These are phyloP conservation scores for Cutaneotrichosporon dermatis DNA, from an alignment of 1,284 basidiomycete genomes.

Conservation along the genomic window DNA sequence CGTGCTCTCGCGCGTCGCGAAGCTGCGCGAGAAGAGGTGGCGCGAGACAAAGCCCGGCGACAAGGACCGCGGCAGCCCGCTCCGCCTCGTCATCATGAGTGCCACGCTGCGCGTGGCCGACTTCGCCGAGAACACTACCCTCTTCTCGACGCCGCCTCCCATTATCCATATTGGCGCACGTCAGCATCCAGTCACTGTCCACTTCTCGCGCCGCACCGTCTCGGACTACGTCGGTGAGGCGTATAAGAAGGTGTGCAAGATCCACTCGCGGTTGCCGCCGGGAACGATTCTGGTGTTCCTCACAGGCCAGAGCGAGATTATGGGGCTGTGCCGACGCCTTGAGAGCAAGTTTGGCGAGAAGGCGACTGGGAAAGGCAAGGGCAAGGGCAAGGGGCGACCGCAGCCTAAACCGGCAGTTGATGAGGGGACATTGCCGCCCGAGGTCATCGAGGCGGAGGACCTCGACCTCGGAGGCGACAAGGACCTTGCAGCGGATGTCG, in stretches of 20 bases:
- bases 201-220: slow-evolving; percentile 82
- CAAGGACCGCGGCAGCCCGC: slow-evolving; percentile 72
- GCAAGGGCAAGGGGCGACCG: slow-evolving; percentile 4
- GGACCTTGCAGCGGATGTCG: slow-evolving; percentile 52
- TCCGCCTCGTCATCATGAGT: slow-evolving; percentile 97
- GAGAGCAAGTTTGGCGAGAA: slow-evolving; percentile 67
- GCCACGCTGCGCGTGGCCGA: slow-evolving; percentile 92
- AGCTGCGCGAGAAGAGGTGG: slow-evolving; percentile 84
- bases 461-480: slow-evolving; percentile 47
- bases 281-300: slow-evolving; percentile 71
- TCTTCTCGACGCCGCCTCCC: slow-evolving; percentile 81
- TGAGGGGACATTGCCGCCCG: slow-evolving; percentile 21
- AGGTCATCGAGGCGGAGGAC: slow-evolving; percentile 49
- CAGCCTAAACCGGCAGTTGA: not conserved
- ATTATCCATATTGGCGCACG: slow-evolving; percentile 84
- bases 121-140: slow-evolving; percentile 77
- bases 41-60: slow-evolving; percentile 57
- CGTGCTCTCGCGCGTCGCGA: slow-evolving; percentile 85
- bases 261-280: slow-evolving; percentile 64
- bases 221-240: slow-evolving; percentile 88
- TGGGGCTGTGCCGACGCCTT: slow-evolving; percentile 62
- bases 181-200: slow-evolving; percentile 91
- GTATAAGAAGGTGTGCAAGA: slow-evolving; percentile 80
- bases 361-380: slow-evolving; percentile 50
- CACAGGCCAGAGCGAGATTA: slow-evolving; percentile 73